Conservation (phyloP, 257 asterid genomes). For the Solanum chmielewskii region DNA sequence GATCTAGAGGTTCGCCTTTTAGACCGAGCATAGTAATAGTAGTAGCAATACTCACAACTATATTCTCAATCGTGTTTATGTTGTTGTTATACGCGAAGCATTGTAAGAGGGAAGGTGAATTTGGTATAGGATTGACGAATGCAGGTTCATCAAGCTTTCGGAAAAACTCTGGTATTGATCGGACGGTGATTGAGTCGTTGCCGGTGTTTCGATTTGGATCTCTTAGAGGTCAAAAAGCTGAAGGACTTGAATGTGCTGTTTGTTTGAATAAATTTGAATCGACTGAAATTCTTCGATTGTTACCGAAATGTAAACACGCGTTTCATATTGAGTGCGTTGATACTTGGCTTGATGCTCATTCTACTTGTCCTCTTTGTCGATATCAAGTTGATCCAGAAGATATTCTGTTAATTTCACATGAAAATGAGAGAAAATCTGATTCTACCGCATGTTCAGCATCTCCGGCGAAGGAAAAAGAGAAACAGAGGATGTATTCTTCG, state of each 20-base stretch:
- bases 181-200: constrained; percentile 43
- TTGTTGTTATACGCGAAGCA: constrained; percentile 59
- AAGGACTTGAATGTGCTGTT: constrained; percentile 77
- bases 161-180: constrained; percentile 44
- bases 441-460: neutral
- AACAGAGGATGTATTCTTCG: constrained; percentile 1
- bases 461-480: neutral
- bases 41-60: constrained; percentile 45
- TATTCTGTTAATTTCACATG: constrained; percentile 28
- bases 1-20: constrained; percentile 9
- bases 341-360: constrained; percentile 84
- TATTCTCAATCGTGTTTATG: constrained; percentile 53
- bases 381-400: constrained; percentile 81
- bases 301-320: constrained; percentile 83
- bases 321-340: constrained; percentile 88
- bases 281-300: constrained; percentile 40
- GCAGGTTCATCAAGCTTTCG: neutral
- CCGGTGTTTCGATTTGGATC: constrained; percentile 71
- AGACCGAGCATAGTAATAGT: constrained; percentile 44
- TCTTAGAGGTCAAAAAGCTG: constrained; percentile 50
- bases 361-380: constrained; percentile 89
- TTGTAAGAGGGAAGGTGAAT: constrained; percentile 28
- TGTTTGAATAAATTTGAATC: constrained; percentile 57
- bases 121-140: neutral
- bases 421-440: neutral